phyloP scores from a whole-genome alignment of 106 monocot genomes.

The Dendrobium officinale region DNA sequence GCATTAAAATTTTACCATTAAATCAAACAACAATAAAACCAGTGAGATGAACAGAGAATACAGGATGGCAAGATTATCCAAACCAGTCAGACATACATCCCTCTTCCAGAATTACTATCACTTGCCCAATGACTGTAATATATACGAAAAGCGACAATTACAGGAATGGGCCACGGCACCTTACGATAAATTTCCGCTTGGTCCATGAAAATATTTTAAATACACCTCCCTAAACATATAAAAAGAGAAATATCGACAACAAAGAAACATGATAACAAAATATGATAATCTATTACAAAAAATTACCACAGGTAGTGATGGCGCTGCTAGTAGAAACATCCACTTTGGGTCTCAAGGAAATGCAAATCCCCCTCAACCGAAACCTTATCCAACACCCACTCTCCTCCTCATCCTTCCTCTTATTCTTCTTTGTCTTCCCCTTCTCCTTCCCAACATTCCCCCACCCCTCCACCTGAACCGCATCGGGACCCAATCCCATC shows the following conservation, averaged over 20 bases:
- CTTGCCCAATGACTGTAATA: neutral
- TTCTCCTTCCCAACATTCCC: conserved; percentile 14
- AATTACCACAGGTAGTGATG: conserved; percentile 55
- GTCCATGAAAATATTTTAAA: neutral
- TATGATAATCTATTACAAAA: neutral
- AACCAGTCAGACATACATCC: neutral
- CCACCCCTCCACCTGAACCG: conserved; percentile 20
- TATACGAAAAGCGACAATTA: neutral
- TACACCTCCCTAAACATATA: neutral
- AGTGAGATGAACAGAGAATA: neutral
- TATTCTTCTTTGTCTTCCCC: conserved; percentile 22
- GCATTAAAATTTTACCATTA: neutral
- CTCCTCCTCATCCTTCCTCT: conserved; percentile 6
- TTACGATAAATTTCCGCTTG: neutral
- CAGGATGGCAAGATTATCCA: neutral
- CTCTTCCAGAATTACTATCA: neutral
- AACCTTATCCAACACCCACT: conserved; percentile 67
- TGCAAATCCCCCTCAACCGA: conserved; percentile 47
- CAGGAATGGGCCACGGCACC: neutral
- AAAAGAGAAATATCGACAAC: neutral
- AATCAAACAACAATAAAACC: neutral
- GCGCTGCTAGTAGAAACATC: conserved; percentile 50
- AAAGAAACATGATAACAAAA: neutral
- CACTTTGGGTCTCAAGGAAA: conserved; percentile 74
- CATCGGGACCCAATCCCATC: conserved; percentile 42